These are phyloP conservation scores for Triticum dicoccoides DNA, from an alignment of 176 grass and related monocot species.

Conservation along the genomic window DNA sequence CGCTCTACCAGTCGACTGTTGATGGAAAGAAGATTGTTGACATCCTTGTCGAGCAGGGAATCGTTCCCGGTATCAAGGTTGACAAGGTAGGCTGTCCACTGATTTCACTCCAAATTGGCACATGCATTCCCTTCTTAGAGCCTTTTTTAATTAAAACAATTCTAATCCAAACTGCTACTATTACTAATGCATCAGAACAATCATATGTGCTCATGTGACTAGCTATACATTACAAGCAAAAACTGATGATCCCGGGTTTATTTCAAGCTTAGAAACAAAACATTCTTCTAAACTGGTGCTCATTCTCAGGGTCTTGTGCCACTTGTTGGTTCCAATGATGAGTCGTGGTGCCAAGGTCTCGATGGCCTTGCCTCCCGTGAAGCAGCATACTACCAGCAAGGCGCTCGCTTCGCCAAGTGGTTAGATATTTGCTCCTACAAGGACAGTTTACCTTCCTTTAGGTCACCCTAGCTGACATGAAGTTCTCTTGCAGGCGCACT, in stretches of 20 bases:
- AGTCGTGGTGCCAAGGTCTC: slow-evolving; percentile 99
- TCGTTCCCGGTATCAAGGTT: slow-evolving; percentile 95
- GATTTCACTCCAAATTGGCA: slow-evolving; percentile 1
- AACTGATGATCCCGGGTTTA: neutral
- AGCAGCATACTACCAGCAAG: slow-evolving; percentile 93
- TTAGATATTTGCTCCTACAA: slow-evolving; percentile 33
- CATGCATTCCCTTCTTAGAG: neutral
- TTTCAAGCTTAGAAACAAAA: neutral
- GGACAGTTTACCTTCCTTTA: neutral
- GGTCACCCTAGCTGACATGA: slow-evolving; percentile 15
- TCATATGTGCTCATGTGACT: neutral
- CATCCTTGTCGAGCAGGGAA: slow-evolving; percentile 72
- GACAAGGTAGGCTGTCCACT: slow-evolving; percentile 66
- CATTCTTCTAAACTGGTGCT: slow-evolving; percentile 9
- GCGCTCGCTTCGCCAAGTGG: slow-evolving; percentile 98
- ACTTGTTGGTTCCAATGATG: slow-evolving; percentile 83
- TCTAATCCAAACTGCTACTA: neutral
- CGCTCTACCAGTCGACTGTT: slow-evolving; percentile 90
- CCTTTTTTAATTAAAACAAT: neutral
- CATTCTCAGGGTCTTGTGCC: slow-evolving; percentile 86
- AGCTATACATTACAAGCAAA: neutral
- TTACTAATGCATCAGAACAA: neutral
- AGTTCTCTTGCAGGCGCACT: slow-evolving; percentile 68
- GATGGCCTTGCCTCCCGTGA: slow-evolving; percentile 94
- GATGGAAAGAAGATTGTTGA: slow-evolving; percentile 99